A percentile compares a stretch with the other conserved stretches of the same genome.
Conservation (phyloP, 495 filamentous ascomycete species). For the Xylaria scruposa region DNA sequence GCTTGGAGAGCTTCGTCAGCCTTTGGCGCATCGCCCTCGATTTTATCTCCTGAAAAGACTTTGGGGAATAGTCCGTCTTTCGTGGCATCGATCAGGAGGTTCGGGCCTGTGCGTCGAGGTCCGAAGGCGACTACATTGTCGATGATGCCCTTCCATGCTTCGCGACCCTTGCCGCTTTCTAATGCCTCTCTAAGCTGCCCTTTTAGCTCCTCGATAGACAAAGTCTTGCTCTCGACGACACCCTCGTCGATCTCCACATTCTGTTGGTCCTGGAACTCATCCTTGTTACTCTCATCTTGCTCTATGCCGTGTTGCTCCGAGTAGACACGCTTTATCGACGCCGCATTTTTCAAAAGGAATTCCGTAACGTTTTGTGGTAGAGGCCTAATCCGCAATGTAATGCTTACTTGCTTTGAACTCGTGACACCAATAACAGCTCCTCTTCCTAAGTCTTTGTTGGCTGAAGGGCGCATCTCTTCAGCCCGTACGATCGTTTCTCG, state of each 20-base stretch:
- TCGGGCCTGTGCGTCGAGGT: slow-evolving; percentile 82
- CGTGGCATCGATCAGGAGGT: slow-evolving; percentile 87
- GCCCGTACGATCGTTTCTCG: slow-evolving; percentile 87
- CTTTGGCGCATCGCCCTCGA: slow-evolving; percentile 39
- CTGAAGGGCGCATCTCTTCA: slow-evolving; percentile 88
- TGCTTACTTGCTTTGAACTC: slow-evolving; percentile 80
- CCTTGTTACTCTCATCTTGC: slow-evolving; percentile 44
- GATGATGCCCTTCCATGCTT: slow-evolving; percentile 77
- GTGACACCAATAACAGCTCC: slow-evolving; percentile 78
- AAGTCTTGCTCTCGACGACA: slow-evolving; percentile 55
- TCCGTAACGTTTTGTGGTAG: slow-evolving; percentile 81
- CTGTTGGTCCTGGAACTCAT: slow-evolving; percentile 50
- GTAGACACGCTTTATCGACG: slow-evolving; percentile 80
- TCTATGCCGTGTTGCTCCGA: slow-evolving; percentile 62
- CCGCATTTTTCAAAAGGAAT: slow-evolving; percentile 80
- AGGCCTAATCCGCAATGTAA: slow-evolving; percentile 80
- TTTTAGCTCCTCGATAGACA: slow-evolving; percentile 78
- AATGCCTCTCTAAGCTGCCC: slow-evolving; percentile 71
- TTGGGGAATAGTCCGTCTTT: slow-evolving; percentile 72
- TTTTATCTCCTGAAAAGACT: slow-evolving; percentile 64
- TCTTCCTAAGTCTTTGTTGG: slow-evolving; percentile 84
- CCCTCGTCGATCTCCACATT: slow-evolving; percentile 55
- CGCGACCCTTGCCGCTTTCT: slow-evolving; percentile 67
- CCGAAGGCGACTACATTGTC: slow-evolving; percentile 90
- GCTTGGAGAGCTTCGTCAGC: slow-evolving; percentile 65